Evolutionary conservation across 2,329 filamentous ascomycete genomes (phyloP).

Genomic region (Neofusicoccum cordaticola): DNA sequence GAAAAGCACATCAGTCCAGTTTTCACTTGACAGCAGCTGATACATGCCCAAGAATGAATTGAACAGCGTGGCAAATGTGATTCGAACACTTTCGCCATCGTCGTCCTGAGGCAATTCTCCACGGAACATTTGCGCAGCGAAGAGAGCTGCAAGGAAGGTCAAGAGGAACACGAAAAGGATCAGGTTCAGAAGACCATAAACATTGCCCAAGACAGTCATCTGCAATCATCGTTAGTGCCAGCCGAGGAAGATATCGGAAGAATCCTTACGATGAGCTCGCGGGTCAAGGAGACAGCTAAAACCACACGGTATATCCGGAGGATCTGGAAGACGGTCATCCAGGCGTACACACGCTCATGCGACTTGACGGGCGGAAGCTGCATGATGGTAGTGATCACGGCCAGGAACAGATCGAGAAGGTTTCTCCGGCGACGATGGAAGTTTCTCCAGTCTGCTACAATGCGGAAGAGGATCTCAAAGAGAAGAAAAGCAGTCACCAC

Average conservation of each 20-base stretch:
- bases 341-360: slow-evolving; percentile 68
- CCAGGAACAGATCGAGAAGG: slow-evolving; percentile 75
- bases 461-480: slow-evolving; percentile 76
- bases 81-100: slow-evolving; percentile 60
- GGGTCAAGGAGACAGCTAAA: slow-evolving; percentile 80
- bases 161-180: slow-evolving; percentile 96
- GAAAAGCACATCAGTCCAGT: slow-evolving; percentile 90
- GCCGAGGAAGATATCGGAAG: not conserved
- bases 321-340: slow-evolving; percentile 91
- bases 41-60: slow-evolving; percentile 99
- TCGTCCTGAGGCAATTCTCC: slow-evolving; percentile 73
- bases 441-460: slow-evolving; percentile 73
- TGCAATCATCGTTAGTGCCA: slow-evolving; percentile 26
- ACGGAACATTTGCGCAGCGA: slow-evolving; percentile 88
- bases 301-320: slow-evolving; percentile 89
- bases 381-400: slow-evolving; percentile 78
- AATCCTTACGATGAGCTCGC: slow-evolving; percentile 68
- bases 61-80: slow-evolving; percentile 87
- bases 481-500: slow-evolving; percentile 75
- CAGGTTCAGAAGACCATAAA: slow-evolving; percentile 85
- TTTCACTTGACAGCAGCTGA: slow-evolving; percentile 90
- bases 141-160: slow-evolving; percentile 89
- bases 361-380: slow-evolving; percentile 74
- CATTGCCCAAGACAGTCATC: slow-evolving; percentile 81
- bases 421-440: slow-evolving; percentile 76